Conservation (phyloP, 768 basidiomycete genomes). For the Russula lepida region DNA sequence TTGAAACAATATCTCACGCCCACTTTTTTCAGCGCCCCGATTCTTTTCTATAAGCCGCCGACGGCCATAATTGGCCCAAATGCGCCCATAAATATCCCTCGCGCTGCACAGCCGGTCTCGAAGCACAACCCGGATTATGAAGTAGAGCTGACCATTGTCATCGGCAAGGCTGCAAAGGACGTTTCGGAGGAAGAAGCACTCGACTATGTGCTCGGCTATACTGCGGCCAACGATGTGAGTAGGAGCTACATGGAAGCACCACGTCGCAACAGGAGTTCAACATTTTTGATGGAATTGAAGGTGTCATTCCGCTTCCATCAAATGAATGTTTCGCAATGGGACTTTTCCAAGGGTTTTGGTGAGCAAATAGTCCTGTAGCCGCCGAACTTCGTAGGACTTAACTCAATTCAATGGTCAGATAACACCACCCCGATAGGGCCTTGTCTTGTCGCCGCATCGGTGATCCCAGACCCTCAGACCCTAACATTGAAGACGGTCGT, state of each 20-base stretch:
- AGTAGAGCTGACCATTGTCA: constrained; percentile 72
- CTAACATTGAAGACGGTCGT: constrained; percentile 53
- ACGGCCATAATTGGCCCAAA: constrained; percentile 63
- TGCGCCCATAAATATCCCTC: constrained; percentile 57
- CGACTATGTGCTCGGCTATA: constrained; percentile 81
- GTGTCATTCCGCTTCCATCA: constrained; percentile 81
- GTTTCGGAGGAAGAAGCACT: constrained; percentile 75
- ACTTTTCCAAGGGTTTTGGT: constrained; percentile 85
- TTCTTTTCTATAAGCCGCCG: constrained; percentile 75
- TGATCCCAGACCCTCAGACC: constrained; percentile 58
- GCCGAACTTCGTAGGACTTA: neutral
- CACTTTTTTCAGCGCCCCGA: constrained; percentile 42
- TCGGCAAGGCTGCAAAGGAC: constrained; percentile 73
- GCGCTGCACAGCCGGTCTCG: constrained; percentile 57
- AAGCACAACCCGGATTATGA: constrained; percentile 77
- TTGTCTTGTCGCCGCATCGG: constrained; percentile 58
- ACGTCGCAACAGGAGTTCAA: neutral
- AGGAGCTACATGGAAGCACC: constrained; percentile 2
- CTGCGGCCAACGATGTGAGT: constrained; percentile 65
- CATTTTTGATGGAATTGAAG: constrained; percentile 27
- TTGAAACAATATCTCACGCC: neutral
- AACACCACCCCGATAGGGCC: constrained; percentile 74
- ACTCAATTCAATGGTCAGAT: constrained; percentile 30
- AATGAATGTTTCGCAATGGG: constrained; percentile 75
- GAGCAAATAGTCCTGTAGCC: constrained; percentile 18